Base-by-base conservation (phyloP, 2,329 filamentous ascomycete genomes). In the Fusarium algeriense region DNA sequence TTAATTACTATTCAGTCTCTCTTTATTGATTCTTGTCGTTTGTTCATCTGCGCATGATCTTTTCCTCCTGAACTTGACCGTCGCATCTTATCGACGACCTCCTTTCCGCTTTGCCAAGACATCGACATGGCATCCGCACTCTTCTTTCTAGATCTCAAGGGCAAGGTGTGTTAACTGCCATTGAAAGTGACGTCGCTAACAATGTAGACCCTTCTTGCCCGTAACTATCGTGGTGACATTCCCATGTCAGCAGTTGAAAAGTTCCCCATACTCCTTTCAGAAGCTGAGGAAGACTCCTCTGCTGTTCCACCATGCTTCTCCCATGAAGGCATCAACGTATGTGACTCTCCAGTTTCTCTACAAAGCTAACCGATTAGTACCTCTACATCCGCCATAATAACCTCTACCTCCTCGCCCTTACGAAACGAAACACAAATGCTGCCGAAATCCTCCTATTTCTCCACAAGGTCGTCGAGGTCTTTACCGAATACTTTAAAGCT, bases 311-410 rank as follows among this genome's bases (percentile, higher is more conserved):
- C 96, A 72, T 99, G 96, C 84, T 98, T 99, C 87, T 98, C 95
- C 44, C 92, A 97, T 82, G 96, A 99, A 84, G 96, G 96, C 81
- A 97, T 99, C 86, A 99, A 99, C 83, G 93, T 96, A 85, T 71
- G 91, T 88, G 23, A 68, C 58, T 30, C 34, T 53, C 26, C 2
- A 45, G 14, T 20, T 50, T 32, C 58, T 30, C 30, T 69, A 70
- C 45, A 75, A 34, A n/a, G 50, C 57, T 76, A 53, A 76, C 72
- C 48, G 58, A 55, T 30, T 50, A 97, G 93, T 99, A 98, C 83
- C 93, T 99, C 79, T 99, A 99, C 85, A 99, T 99, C 83, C 92
- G 95, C 79, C 96, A 99, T 84, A 98, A 97, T 85, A 99, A 99
- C 84, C 92, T 99, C 76, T 99, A 98, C 84, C 92, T 99, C 74